A percentile compares a stretch with the other conserved stretches of the same genome.
Conservation (phyloP, 768 basidiomycete genomes). For the Lactarius evosmus region DNA sequence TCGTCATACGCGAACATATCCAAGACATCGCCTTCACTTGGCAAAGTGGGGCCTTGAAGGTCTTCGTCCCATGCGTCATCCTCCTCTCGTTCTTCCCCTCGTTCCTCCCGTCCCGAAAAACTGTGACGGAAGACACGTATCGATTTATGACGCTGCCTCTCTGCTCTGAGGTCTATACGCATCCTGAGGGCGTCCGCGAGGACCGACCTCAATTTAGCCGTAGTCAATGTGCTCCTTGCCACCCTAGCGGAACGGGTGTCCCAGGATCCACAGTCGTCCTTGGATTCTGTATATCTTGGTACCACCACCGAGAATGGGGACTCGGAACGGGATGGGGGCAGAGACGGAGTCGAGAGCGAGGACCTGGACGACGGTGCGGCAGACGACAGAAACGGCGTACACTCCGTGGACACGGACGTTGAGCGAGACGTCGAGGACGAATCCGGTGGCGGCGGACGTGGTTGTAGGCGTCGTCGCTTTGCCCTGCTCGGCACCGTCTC, state of each 20-base stretch:
- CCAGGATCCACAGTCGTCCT: neutral
- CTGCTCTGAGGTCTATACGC: constrained; percentile 17
- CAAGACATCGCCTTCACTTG: constrained; percentile 21
- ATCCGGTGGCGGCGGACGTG: neutral
- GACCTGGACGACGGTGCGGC: constrained; percentile 1
- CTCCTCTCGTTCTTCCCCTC: neutral
- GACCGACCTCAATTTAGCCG: constrained; percentile 10
- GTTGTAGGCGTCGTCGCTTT: neutral
- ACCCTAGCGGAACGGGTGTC: neutral
- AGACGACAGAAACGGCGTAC: constrained; percentile 14
- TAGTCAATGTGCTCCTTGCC: neutral
- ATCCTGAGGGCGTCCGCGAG: constrained; percentile 21
- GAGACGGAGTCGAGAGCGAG: neutral
- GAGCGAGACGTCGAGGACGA: neutral
- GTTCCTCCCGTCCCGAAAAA: neutral
- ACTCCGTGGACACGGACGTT: constrained; percentile 8
- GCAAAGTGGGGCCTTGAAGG: neutral
- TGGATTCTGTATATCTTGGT: neutral
- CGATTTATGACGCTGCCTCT: constrained; percentile 11
- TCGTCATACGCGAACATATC: constrained; percentile 24
- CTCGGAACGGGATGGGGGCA: constrained; percentile 1
- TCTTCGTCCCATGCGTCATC: neutral
- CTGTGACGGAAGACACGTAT: neutral
- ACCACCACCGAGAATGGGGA: neutral
- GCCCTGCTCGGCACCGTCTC: neutral